Evolutionary conservation across 108 stramenopile genomes (phyloP), one percentile per base, ranked within the genome.

Genomic region (Schizochytrium sp.): DNA sequence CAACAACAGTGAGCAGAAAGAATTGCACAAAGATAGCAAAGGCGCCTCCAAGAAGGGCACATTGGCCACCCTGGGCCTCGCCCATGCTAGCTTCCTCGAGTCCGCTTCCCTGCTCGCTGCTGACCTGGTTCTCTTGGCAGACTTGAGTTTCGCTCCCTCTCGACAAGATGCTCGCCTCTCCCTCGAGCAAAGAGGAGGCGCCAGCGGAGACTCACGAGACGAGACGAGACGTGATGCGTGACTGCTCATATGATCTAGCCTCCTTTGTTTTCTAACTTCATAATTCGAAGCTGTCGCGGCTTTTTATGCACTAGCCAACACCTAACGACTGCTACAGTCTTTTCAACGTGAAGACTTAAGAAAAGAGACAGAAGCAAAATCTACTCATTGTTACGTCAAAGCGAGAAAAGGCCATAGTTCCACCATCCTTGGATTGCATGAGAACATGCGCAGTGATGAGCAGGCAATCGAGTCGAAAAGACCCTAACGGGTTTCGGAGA

Each of bases 1-100:
- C 50, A 2, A 83, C 76, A 47, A 83, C 76, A 53, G 50, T 38
- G 50, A 55, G 50, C 76, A 83, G 76, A 2, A 83, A 83, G 10
- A 83, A 55, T 53, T 83, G 76, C 76, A 83, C 76, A 10, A 83
- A 55, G 50, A 83, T 28, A 47, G 76, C 76, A 28, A 83, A 83
- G 47, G 50, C 47, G 76, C 76, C 76, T 47, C 76, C 53, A n/a
- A 83, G 50, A 47, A 83, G 76, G 50, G 47, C 76, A 53, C 76
- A 83, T 38, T 55, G 76, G 50, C 55, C 42, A 7, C 64, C 64
- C 12, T 8, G 8, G 64, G 12, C 10, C 64, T 38, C 64, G 0
- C 19, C 64, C 64, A 69, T 69, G 64, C 19, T 69, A 17, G 59
- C 19, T 59, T 15, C 58, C 59, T 0, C 59, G 19, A n/a, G 19